Base-by-base conservation (phyloP, 1,284 basidiomycete genomes). In the Marasmius fiardii region DNA sequence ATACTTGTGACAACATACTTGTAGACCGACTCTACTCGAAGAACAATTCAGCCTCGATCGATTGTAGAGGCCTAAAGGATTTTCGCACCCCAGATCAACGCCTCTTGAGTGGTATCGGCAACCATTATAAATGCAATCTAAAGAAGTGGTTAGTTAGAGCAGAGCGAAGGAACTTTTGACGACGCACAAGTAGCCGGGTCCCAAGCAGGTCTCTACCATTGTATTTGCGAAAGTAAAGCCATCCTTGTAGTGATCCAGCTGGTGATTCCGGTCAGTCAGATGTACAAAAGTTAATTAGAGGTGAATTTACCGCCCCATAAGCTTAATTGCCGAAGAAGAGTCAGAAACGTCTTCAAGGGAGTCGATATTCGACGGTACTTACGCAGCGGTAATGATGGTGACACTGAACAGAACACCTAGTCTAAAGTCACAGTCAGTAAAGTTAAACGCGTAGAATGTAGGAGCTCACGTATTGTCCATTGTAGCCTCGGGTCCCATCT, bases 201-300 rank as follows among this genome's bases (percentile, higher is more conserved):
- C 26, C 24, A 11, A 26, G 12, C 23, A 14, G 47, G 18, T 49
- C 47, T 31, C 47, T 31, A 14, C 28, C 12, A 16, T 33, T 49
- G 16, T 49, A 49, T 49, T 49, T 49, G 26, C 47, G 47, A 26
- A 49, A 49, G 28, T 49, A 49, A 16, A 49, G 16, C 47, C 47
- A 49, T 49, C 47, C 47, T 33, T 49, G 47, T 8, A 49, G 47
- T 26, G 31, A 31, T 4, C 47, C 47, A 49, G 47, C 47, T 49
- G 3, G n/a, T 11, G 8, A n/a, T 16, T 6, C 10, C 14, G 20
- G 39, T 4, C 16, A 41, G 39, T 31, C 28, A 31, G 10, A 31
- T 31, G 5, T 41, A 7, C 4, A 41, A 7, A 2, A 16, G 11
- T 7, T 16, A 8, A 18, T 6, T n/a, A 41, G 39, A 20, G 39